Conservation (phyloP, 192 early-diverging fungal genomes). For the Phlyctochytrium arcticum region DNA sequence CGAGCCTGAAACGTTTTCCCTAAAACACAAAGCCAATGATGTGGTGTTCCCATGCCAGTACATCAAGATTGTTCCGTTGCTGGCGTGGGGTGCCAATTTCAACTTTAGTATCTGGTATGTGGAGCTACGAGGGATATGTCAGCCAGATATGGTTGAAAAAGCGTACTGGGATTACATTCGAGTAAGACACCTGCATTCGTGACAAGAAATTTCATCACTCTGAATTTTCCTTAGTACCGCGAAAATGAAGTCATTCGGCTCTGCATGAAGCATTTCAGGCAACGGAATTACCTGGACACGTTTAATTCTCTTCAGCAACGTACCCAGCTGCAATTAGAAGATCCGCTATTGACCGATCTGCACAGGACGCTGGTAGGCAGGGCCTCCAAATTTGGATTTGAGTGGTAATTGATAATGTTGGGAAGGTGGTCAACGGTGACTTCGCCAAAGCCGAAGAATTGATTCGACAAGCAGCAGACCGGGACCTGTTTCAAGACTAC, state of each 20-base stretch:
- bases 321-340: conserved; percentile 65
- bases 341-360: conserved; percentile 74
- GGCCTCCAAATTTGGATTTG: no score
- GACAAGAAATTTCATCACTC: no score
- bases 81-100: conserved; percentile 89
- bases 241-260: conserved; percentile 77
- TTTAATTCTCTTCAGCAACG: conserved; percentile 67
- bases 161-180: conserved; percentile 58
- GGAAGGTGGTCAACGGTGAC: conserved; percentile 57
- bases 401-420: background rate
- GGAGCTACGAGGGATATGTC: conserved; percentile 74
- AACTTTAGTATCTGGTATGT: conserved; percentile 96
- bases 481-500: conserved; percentile 71
- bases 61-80: conserved; percentile 88
- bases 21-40: conserved; percentile 69
- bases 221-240: conserved; percentile 45
- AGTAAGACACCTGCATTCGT: conserved; percentile 38
- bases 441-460: conserved; percentile 71
- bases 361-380: conserved; percentile 46
- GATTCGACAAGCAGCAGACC: conserved; percentile 54
- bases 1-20: conserved; percentile 81
- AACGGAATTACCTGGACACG: conserved; percentile 68
- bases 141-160: conserved; percentile 65
- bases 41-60: conserved; percentile 86
- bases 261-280: conserved; percentile 87